phyloP scores from a whole-genome alignment of 2,329 filamentous ascomycete genomes.

The Penicillium sp. region DNA sequence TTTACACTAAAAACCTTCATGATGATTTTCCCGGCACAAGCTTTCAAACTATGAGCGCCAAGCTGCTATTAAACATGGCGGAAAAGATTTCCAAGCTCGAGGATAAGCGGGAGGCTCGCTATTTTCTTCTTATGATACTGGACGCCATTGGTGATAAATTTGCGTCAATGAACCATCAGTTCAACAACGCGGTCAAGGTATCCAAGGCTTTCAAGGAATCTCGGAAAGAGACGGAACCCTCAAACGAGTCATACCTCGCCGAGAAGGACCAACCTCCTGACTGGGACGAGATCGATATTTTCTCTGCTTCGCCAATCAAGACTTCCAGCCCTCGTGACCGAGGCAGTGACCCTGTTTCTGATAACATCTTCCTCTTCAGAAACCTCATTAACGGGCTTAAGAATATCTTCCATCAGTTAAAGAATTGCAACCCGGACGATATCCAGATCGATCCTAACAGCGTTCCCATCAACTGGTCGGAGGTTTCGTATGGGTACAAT shows the following conservation, averaged over 20 bases:
- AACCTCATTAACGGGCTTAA: constrained; percentile 95
- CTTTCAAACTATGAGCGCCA: constrained; percentile 99
- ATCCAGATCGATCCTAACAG: constrained; percentile 74
- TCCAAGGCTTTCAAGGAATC: constrained; percentile 84
- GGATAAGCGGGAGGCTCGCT: constrained; percentile 90
- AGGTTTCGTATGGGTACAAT: constrained; percentile 94
- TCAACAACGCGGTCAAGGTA: constrained; percentile 90
- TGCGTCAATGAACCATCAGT: constrained; percentile 95
- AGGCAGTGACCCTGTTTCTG: constrained; percentile 84
- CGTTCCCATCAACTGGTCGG: constrained; percentile 87
- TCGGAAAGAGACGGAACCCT: constrained; percentile 67
- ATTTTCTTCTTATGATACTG: constrained; percentile 95
- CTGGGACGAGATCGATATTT: constrained; percentile 98
- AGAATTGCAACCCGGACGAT: constrained; percentile 77
- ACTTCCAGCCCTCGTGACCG: constrained; percentile 88
- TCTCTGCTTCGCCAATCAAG: constrained; percentile 94
- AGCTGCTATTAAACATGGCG: constrained; percentile 94
- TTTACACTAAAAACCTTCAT: constrained; percentile 94
- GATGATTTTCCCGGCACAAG: constrained; percentile 97
- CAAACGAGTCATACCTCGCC: constrained; percentile 79
- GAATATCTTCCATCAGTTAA: constrained; percentile 93
- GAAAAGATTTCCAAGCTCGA: constrained; percentile 94
- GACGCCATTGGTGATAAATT: constrained; percentile 99
- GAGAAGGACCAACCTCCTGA: constrained; percentile 81
- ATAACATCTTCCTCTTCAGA: constrained; percentile 98